Evolutionary conservation across 768 basidiomycete genomes (phyloP).

Genomic region (Mycena crocata): DNA sequence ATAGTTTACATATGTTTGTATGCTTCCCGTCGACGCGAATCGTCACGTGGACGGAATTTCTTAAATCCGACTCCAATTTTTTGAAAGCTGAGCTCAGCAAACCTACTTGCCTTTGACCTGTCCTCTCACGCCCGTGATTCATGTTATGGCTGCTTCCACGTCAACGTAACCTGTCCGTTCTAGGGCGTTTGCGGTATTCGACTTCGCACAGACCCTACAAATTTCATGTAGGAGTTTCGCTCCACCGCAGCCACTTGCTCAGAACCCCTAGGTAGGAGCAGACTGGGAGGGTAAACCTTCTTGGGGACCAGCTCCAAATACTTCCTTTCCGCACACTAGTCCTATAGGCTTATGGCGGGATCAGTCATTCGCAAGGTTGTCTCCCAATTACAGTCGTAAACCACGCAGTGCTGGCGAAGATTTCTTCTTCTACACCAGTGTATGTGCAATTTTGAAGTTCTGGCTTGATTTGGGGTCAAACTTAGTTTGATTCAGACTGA

Average conservation of each 20-base stretch:
- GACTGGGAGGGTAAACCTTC: slow-evolving; percentile 84
- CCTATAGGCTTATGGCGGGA: slow-evolving; percentile 79
- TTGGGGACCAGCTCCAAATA: slow-evolving; percentile 44
- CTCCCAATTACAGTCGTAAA: slow-evolving; percentile 45
- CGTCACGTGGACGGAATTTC: not conserved
- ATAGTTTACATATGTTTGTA: not conserved
- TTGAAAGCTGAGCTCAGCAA: too few relatives aligned
- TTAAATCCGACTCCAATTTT: too few relatives aligned
- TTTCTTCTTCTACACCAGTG: slow-evolving; percentile 50
- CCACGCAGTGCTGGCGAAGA: slow-evolving; percentile 59
- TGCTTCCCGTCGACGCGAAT: not conserved
- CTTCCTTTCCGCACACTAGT: slow-evolving; percentile 64
- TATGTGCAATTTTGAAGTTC: slow-evolving; percentile 40
- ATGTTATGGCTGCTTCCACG: not conserved
- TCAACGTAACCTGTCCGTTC: not conserved
- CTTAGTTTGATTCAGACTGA: too few relatives aligned
- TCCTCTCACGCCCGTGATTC: not conserved
- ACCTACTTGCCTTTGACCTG: too few relatives aligned
- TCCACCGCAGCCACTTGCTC: too few relatives aligned
- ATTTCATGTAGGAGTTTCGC: slow-evolving; percentile 85
- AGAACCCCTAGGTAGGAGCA: too few relatives aligned
- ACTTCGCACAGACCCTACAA: slow-evolving; percentile 56
- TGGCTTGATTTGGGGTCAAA: slow-evolving; percentile 33
- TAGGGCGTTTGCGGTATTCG: not conserved
- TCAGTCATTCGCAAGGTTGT: slow-evolving; percentile 60